These are phyloP conservation scores for Cladosporium sp. DNA, from an alignment of 2,329 filamentous ascomycete species.

Conservation along the genomic window DNA sequence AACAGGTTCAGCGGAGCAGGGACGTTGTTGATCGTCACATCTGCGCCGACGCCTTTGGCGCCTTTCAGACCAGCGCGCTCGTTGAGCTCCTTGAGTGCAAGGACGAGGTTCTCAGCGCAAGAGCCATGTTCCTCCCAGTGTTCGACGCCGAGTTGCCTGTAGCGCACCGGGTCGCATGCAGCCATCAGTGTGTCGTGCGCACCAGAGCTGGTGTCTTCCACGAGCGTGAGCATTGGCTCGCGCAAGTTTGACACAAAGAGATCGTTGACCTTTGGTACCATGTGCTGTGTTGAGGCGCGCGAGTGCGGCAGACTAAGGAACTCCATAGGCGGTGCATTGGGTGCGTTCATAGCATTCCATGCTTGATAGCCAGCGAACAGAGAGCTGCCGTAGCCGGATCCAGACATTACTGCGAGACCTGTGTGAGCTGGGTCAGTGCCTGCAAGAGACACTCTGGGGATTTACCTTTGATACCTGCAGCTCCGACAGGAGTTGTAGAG, in stretches of 20 bases:
- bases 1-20: constrained; percentile 46
- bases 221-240: constrained; percentile 42
- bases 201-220: constrained; percentile 43
- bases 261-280: constrained; percentile 40
- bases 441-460: constrained; percentile 6
- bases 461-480: constrained; percentile 34
- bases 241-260: constrained; percentile 44
- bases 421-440: constrained; percentile 23
- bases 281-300: constrained; percentile 38
- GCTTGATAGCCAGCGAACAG: constrained; percentile 48
- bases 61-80: constrained; percentile 44
- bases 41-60: constrained; percentile 42
- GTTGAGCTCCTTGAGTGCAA: constrained; percentile 46
- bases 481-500: constrained; percentile 48
- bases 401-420: constrained; percentile 39
- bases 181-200: constrained; percentile 47
- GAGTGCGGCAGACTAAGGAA: constrained; percentile 46
- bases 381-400: constrained; percentile 44
- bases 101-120: constrained; percentile 47
- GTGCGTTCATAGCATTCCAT: constrained; percentile 35
- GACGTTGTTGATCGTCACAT: constrained; percentile 45
- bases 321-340: constrained; percentile 39
- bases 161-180: constrained; percentile 44
- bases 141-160: constrained; percentile 39
- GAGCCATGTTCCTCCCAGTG: constrained; percentile 44